phyloP scores from a whole-genome alignment of 2,329 filamentous ascomycete species.

The Diaporthe helianthi region DNA sequence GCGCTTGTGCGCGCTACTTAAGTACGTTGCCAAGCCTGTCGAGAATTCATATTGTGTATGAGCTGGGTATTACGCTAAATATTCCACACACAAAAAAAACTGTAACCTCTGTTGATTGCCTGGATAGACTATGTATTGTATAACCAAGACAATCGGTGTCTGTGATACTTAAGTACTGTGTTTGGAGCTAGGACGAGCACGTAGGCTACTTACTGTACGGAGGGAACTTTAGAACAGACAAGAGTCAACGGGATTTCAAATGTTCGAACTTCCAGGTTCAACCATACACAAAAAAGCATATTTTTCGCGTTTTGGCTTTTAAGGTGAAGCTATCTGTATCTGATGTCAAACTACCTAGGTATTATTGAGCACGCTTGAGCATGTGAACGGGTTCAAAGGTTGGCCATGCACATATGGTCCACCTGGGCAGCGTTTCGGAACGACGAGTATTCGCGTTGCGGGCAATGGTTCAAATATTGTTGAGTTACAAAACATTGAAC shows the following conservation, averaged over 20 bases:
- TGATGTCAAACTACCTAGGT: not conserved
- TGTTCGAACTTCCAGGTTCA: not conserved
- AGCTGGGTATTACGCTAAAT: not conserved
- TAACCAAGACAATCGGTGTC: not conserved
- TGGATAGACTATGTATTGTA: not conserved
- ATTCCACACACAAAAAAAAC: not conserved
- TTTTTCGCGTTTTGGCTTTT: no score
- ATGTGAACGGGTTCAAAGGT: no score
- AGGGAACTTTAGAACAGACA: not conserved
- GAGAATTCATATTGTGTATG: not conserved
- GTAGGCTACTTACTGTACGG: no score
- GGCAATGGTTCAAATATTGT: not conserved
- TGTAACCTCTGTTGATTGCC: not conserved
- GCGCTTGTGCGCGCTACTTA: conserved; percentile 14
- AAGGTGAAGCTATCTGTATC: not conserved
- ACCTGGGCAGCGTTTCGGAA: not conserved
- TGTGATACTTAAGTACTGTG: not conserved
- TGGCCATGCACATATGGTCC: not conserved
- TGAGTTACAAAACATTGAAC: no score
- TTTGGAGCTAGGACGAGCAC: not conserved
- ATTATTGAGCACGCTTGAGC: no score
- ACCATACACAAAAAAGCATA: not conserved
- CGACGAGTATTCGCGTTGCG: not conserved
- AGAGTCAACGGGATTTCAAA: no score
- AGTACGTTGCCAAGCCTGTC: not conserved